phyloP scores from a whole-genome alignment of 2,329 filamentous ascomycete genomes.

The Neospermospora avenae region DNA sequence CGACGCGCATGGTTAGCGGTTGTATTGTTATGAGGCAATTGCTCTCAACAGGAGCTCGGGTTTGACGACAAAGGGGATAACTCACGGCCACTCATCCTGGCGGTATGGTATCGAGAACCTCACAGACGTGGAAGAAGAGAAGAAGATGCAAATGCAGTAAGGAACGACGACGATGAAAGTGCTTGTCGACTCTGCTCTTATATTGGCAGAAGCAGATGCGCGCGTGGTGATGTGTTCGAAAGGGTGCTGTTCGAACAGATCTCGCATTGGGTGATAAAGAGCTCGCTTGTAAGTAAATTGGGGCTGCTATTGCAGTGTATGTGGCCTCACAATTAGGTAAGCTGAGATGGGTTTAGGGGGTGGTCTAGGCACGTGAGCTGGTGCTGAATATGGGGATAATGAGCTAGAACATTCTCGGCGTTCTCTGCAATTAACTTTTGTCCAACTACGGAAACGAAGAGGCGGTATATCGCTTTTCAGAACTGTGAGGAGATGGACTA shows the following conservation, averaged over 20 bases:
- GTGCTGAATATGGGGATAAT: too few species aligned
- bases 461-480: too few species aligned
- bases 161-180: slow-evolving; percentile 29
- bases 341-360: not conserved
- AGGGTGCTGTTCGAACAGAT: slow-evolving; percentile 31
- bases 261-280: slow-evolving; percentile 18
- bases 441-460: too few species aligned
- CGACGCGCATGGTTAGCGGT: slow-evolving; percentile 29
- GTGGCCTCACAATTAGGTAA: slow-evolving; percentile 20
- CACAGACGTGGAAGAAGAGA: slow-evolving; percentile 37
- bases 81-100: slow-evolving; percentile 44
- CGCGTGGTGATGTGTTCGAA: slow-evolving; percentile 32
- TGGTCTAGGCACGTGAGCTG: not conserved
- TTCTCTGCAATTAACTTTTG: too few species aligned
- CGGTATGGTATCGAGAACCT: slow-evolving; percentile 36
- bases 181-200: slow-evolving; percentile 30
- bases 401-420: too few species aligned
- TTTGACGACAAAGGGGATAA: slow-evolving; percentile 20
- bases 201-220: slow-evolving; percentile 25
- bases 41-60: slow-evolving; percentile 11
- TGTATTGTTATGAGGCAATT: slow-evolving; percentile 17
- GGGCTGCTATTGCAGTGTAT: slow-evolving; percentile 18
- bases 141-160: slow-evolving; percentile 19
- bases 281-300: slow-evolving; percentile 24
- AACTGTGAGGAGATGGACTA: too few species aligned